phyloP scores from a whole-genome alignment of 2,329 filamentous ascomycete genomes.

The Nemania bipapillata region DNA sequence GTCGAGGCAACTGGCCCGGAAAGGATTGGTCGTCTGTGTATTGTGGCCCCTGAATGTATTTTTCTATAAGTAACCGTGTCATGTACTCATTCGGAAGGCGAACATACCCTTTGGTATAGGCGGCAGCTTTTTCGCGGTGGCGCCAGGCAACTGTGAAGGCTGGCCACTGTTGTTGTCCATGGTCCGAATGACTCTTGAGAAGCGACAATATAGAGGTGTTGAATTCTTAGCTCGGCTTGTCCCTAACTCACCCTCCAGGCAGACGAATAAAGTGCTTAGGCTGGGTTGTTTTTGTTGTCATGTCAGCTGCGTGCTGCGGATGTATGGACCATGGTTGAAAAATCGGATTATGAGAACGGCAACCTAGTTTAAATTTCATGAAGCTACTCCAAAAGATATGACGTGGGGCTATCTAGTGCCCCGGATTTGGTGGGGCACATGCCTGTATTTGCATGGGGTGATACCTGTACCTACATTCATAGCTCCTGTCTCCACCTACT shows the following conservation, averaged over 20 bases:
- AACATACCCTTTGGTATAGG: constrained; percentile 49
- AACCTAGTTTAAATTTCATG: constrained; percentile 21
- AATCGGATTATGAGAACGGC: constrained; percentile 3
- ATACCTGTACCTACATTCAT: constrained; percentile 1
- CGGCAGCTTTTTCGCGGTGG: constrained; percentile 44
- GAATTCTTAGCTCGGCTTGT: no score
- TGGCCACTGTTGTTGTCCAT: constrained; percentile 22
- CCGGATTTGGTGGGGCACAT: background rate
- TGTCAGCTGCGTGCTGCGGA: constrained; percentile 22
- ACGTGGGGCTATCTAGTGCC: constrained; percentile 28
- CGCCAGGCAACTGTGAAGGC: constrained; percentile 39
- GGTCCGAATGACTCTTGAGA: background rate
- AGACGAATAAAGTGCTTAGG: constrained; percentile 22
- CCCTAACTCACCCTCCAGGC: constrained; percentile 38
- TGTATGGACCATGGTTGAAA: constrained; percentile 9
- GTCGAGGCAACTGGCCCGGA: constrained; percentile 55
- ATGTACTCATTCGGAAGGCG: background rate
- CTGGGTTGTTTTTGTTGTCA: constrained; percentile 18
- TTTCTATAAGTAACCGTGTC: constrained; percentile 33
- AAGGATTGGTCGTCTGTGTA: constrained; percentile 62
- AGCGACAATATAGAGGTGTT: constrained; percentile 2
- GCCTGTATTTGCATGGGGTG: background rate
- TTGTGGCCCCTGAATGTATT: constrained; percentile 55
- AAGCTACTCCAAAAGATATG: constrained; percentile 27
- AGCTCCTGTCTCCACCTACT: background rate